Percentiles rank a stretch among this genome's conserved stretches.
Conservation (phyloP, 2,329 filamentous ascomycete genomes). For the Orbilia ellipsospora region DNA sequence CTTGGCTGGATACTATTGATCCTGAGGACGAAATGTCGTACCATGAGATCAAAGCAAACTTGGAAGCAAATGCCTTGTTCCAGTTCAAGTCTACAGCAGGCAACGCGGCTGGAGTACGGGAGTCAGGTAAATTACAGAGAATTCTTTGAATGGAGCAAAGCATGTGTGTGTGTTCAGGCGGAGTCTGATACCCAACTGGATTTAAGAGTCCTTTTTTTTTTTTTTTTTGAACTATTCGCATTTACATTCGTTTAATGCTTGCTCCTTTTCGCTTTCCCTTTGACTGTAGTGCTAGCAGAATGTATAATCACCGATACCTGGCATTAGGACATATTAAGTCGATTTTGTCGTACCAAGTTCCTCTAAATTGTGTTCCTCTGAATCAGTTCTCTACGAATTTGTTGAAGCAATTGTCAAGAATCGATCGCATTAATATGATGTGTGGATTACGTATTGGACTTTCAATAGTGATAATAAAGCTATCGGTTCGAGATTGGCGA, state of each 20-base stretch:
- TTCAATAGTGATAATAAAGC: too few species aligned
- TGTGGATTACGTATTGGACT: too few species aligned
- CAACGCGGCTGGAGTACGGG: constrained; percentile 1
- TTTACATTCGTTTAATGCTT: neutral
- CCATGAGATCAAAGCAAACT: constrained; percentile 27
- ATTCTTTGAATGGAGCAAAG: constrained; percentile 12
- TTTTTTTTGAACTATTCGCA: neutral
- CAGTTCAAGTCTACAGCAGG: constrained; percentile 18
- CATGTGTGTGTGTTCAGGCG: neutral
- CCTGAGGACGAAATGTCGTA: constrained; percentile 39
- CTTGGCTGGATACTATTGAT: constrained; percentile 36
- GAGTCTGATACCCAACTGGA: constrained; percentile 16
- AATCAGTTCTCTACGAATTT: too few species aligned
- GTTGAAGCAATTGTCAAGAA: too few species aligned
- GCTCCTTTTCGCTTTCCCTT: neutral
- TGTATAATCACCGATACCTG: neutral
- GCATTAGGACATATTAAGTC: too few species aligned
- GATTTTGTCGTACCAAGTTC: too few species aligned
- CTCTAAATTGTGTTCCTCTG: too few species aligned
- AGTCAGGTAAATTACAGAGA: constrained; percentile 12
- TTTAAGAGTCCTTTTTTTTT: too few species aligned
- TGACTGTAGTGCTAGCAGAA: neutral
- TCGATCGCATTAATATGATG: too few species aligned
- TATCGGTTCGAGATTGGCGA: too few species aligned
- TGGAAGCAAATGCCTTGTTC: constrained; percentile 15